Base-by-base conservation (phyloP, 2,329 filamentous ascomycete species). In the Sporothrix luriei region DNA sequence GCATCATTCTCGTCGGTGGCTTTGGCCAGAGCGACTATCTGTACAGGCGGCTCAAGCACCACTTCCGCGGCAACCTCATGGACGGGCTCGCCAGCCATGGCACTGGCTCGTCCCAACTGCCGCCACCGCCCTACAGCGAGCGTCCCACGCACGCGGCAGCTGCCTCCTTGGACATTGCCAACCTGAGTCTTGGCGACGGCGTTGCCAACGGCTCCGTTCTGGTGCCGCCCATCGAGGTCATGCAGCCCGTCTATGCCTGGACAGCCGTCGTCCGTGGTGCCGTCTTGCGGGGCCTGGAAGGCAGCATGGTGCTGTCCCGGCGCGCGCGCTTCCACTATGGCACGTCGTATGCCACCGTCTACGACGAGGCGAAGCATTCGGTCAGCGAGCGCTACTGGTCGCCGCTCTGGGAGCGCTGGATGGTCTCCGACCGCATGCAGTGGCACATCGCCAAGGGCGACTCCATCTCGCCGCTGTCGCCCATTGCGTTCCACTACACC, bases 371-470 rank as follows among this genome's bases (percentile, higher is more conserved):
- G 64, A 91, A 90, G 76, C 91, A 94, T 77, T 86, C 87, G 3
- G 86, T 91, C 6, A 86, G 83, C 55, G 91, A 93, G 77, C 82
- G 91, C 66, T 94, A 94, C 76, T 94, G 91, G 91, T 90, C 88
- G 73, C 90, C 90, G 6, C 78, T 93, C 29, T 93, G 90, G 90
- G 90, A 93, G 80, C 80, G 90, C 64, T 93, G 90, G 90, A 93
- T 93, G 90, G 91, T 94, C 7, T 88, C 86, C 59, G 90, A 94
- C 78, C 84, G 91, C 62, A 93, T 94, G 90, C 90, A 93, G 79
- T 94, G 91, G 91, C 91, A 93, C 78, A 92, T 93, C 76, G 87
- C 88, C 72, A 93, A 92, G 85, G 91, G 90, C 70, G 90, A 92
- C 74, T 86, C 90, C 49, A 85, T 94, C 49, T 93, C 90, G 9